Base-by-base conservation (phyloP, 1,139 yeast genomes). In the Martiniozyma asiatica region DNA sequence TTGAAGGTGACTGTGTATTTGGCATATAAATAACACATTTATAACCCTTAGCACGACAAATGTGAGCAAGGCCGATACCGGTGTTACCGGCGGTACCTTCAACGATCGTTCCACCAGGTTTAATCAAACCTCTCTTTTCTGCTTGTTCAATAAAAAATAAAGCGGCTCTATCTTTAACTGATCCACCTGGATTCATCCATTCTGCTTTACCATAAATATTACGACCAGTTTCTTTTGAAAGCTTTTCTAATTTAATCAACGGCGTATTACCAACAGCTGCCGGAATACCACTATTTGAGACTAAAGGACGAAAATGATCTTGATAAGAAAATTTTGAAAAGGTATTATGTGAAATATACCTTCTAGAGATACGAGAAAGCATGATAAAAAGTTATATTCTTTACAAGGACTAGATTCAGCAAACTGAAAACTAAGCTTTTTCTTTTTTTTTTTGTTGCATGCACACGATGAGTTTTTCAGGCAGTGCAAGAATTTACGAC, bases 101-200 rank as follows among this genome's bases (percentile, higher is more conserved):
- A 18, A 73, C 76, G 23, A 74, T 66, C 3, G 80, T 73, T 17
- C 61, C 63, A 35, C 53, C 93, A 1, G 80, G 71, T 36, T 59
- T 53, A 34, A 50, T 47, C 36, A 67, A 56, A 1, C 94, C 94
- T 38, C 63, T 63, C 26, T 56, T 53, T 51, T 85, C 95, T 17
- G 95, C 95, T 44, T 79, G 87, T 45, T 77, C 66, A 35, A 84
- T 62, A 35, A 85, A 65, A 47, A 62, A 82, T 29, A 79, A 59
- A 0, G 95, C 95, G 6, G 95, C 95, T 36, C 96, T 66, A 52
- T 84, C 96, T 51, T 84, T 84, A 37, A 85, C 85, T 5, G 93
- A 78, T 1, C 95, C 96, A 29, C 95, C 95, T 2, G 96, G 96
- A 56, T 85, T 84, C 78, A 80, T 79, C 58, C 74, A 80, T 56